Base-by-base conservation (phyloP, 805 yeast genomes). In the Cyberlindnera mrakii region DNA sequence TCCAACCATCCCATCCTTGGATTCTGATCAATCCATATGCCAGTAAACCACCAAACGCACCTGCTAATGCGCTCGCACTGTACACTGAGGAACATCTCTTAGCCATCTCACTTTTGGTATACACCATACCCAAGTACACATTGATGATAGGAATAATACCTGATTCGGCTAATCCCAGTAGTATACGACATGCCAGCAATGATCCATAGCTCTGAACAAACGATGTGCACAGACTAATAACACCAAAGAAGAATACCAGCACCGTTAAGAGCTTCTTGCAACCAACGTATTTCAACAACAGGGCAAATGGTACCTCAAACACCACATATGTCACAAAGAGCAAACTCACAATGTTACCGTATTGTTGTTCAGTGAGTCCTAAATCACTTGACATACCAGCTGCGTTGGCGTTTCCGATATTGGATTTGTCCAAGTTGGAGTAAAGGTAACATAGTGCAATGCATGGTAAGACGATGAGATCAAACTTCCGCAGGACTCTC, bases 21-120 rank as follows among this genome's bases (percentile, higher is more conserved):
- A 72, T 65, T 30, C 60, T 55, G 8, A 69, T 56, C 39, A 77
- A 64, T 17, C 75, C 80, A 45, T 65, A 69, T 0, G 73, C 70
- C 25, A 75, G 64, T 19, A 74, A 58, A n/a, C 83, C 82, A 40
- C 80, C 78, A 55, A 78, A 74, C 2, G 78, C 77, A 35, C 77
- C 72, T 8, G 80, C 60, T 6, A 45, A 40, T 1, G 60, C 58
- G 23, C 50, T 40, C 1, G 62, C 60, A 32, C 53, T 46, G 39
- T 50, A 56, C 27, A 57, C 53, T 3, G 43, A 47, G 3, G 62
- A 53, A 14, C 72, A 62, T 37, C 81, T 62, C 20, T 66, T 60
- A 1, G 76, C 77, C 45, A 72, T 66, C 50, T 76, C 80, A 39
- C 65, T 62, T 44, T 73, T 64, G 38, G 73, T 67, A 49, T 74